Percentiles rank a stretch among this genome's conserved stretches.
Evolutionary conservation across 805 yeast species (phyloP).

Genomic region (Brettanomyces anomalus): DNA sequence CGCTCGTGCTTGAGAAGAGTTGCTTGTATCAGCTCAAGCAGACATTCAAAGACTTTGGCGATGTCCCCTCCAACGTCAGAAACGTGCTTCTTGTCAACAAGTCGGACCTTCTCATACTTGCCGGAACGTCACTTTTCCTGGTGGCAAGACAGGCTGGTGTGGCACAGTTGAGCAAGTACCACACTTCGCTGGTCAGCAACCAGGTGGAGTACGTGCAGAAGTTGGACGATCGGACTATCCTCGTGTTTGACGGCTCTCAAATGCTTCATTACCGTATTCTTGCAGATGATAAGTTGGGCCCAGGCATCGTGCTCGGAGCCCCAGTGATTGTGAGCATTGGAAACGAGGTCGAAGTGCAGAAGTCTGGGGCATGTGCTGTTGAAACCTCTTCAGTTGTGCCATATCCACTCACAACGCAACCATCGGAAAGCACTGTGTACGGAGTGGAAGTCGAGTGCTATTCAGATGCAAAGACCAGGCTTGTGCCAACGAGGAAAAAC

Average conservation of each 20-base stretch:
- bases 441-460: constrained; percentile 39
- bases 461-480: constrained; percentile 14
- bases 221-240: constrained; percentile 16
- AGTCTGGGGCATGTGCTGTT: constrained; percentile 6
- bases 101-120: constrained; percentile 22
- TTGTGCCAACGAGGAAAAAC: constrained; percentile 31
- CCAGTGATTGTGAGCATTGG: constrained; percentile 26
- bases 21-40: constrained; percentile 20
- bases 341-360: constrained; percentile 15
- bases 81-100: constrained; percentile 19
- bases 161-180: constrained; percentile 12
- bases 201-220: constrained; percentile 26
- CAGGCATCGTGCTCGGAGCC: constrained; percentile 14
- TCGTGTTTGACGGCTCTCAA: constrained; percentile 27
- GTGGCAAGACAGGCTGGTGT: constrained; percentile 14
- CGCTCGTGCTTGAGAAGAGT: constrained; percentile 14
- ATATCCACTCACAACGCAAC: constrained; percentile 41
- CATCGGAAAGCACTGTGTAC: constrained; percentile 38
- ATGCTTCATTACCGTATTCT: constrained; percentile 23
- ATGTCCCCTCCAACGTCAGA: constrained; percentile 18
- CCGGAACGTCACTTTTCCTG: constrained; percentile 21
- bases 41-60: constrained; percentile 13
- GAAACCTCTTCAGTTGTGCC: constrained; percentile 27
- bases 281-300: constrained; percentile 9
- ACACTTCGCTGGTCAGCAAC: constrained; percentile 16